phyloP scores from a whole-genome alignment of 176 grass and related monocot species.

The Hyparrhenia diplandra region DNA sequence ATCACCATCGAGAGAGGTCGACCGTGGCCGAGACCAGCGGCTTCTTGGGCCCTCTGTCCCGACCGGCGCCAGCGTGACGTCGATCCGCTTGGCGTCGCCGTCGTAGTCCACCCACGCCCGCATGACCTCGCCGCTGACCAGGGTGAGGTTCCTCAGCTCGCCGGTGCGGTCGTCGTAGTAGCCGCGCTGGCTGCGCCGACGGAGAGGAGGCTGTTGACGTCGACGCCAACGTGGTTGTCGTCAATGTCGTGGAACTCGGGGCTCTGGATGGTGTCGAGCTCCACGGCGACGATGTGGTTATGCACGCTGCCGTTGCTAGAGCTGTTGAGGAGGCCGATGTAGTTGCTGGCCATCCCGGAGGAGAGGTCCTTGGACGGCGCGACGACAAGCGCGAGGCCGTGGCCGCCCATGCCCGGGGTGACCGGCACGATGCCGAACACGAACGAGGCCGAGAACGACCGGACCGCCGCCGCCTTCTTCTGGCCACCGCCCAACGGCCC shows the following conservation, averaged over 20 bases:
- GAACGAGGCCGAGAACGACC: slow-evolving; percentile 25
- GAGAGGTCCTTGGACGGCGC: background rate
- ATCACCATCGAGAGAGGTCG: slow-evolving; percentile 23
- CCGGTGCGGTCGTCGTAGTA: slow-evolving; percentile 13
- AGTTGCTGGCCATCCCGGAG: background rate
- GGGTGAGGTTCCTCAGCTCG: background rate
- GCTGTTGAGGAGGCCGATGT: slow-evolving; percentile 14
- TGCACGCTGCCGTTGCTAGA: background rate
- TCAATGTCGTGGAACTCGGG: background rate
- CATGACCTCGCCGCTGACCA: background rate
- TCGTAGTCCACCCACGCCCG: slow-evolving; percentile 24
- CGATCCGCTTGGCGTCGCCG: background rate
- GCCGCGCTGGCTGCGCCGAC: background rate
- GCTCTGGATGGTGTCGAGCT: slow-evolving; percentile 31
- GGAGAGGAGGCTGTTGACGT: background rate
- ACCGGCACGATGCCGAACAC: slow-evolving; percentile 22
- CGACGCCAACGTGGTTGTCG: no score
- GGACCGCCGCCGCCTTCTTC: background rate
- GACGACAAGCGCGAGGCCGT: slow-evolving; percentile 8
- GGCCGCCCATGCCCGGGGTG: background rate
- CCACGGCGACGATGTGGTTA: slow-evolving; percentile 10
- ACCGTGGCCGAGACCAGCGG: background rate
- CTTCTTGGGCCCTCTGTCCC: background rate
- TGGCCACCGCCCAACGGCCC: background rate
- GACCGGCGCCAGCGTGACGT: slow-evolving; percentile 9